A percentile compares a stretch with the other conserved stretches of the same genome.
Evolutionary conservation across 495 filamentous ascomycete genomes (phyloP).

Genomic region (Penicillium paxilli): DNA sequence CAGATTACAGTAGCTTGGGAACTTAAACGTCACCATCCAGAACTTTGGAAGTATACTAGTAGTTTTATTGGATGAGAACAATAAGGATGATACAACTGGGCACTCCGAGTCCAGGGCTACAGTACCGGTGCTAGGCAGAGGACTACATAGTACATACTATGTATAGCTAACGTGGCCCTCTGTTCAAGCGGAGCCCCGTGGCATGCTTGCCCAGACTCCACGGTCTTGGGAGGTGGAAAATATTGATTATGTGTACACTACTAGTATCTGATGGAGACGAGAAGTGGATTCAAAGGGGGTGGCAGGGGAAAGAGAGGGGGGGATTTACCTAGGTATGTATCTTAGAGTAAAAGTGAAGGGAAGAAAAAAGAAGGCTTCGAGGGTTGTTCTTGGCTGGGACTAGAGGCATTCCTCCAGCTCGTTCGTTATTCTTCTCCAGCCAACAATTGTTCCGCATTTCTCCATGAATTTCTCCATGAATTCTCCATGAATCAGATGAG

Average conservation of each 20-base stretch:
- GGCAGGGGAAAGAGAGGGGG: neutral
- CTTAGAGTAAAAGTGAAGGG: too few relatives aligned
- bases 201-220: neutral
- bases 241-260: too few relatives aligned
- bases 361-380: neutral
- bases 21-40: conserved; percentile 32
- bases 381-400: conserved; percentile 19
- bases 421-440: neutral
- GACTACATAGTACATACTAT: too few relatives aligned
- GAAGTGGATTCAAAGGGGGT: conserved; percentile 1
- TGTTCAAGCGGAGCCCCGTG: neutral
- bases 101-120: too few relatives aligned
- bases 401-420: conserved; percentile 7
- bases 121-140: too few relatives aligned
- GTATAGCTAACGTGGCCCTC: neutral
- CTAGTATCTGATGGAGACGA: neutral
- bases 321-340: too few relatives aligned
- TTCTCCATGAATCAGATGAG: conserved; percentile 7
- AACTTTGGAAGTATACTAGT: neutral
- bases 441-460: conserved; percentile 20
- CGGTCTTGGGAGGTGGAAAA: neutral
- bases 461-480: conserved; percentile 25
- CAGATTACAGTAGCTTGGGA: conserved; percentile 3
- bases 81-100: too few relatives aligned
- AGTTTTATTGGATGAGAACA: too few relatives aligned